Percentiles rank a stretch among this genome's conserved stretches.
Evolutionary conservation across 805 yeast genomes (phyloP).

Genomic region (Candida rishiriensis): DNA sequence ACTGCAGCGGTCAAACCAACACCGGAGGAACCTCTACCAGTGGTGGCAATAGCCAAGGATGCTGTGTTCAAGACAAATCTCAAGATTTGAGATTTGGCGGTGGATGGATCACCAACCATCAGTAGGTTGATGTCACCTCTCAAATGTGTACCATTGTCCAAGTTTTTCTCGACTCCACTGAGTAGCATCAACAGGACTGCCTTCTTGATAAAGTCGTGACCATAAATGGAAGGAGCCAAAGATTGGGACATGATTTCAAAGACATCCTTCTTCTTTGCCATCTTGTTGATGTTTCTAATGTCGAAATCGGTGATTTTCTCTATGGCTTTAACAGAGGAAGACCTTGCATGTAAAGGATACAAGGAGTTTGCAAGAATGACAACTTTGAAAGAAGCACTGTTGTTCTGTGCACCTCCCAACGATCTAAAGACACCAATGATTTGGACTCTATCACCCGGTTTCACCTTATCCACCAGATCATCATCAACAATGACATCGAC

Average conservation of each 20-base stretch:
- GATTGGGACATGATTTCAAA: conserved; percentile 80
- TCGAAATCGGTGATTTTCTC: conserved; percentile 76
- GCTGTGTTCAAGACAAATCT: conserved; percentile 95
- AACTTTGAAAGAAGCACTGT: conserved; percentile 69
- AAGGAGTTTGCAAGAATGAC: conserved; percentile 86
- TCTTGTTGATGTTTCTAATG: conserved; percentile 76
- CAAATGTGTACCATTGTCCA: conserved; percentile 92
- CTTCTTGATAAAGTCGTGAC: conserved; percentile 84
- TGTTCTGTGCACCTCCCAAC: conserved; percentile 67
- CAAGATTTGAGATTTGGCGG: conserved; percentile 94
- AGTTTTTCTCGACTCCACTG: conserved; percentile 92
- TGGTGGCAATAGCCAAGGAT: conserved; percentile 91
- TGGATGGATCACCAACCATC: conserved; percentile 98
- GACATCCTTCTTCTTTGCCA: conserved; percentile 65
- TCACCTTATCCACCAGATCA: conserved; percentile 85
- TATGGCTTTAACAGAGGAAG: conserved; percentile 60
- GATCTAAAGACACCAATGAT: conserved; percentile 92
- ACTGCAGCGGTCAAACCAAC: conserved; percentile 99
- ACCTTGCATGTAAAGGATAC: conserved; percentile 82
- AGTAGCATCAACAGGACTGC: conserved; percentile 87
- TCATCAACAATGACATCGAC: conserved; percentile 91
- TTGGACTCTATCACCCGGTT: conserved; percentile 96
- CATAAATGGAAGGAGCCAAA: conserved; percentile 93
- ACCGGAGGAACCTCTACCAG: conserved; percentile 99
- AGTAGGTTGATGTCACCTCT: conserved; percentile 96